Base-by-base conservation (phyloP, 169 alveolate species). In the Plasmodium blacklocki region DNA sequence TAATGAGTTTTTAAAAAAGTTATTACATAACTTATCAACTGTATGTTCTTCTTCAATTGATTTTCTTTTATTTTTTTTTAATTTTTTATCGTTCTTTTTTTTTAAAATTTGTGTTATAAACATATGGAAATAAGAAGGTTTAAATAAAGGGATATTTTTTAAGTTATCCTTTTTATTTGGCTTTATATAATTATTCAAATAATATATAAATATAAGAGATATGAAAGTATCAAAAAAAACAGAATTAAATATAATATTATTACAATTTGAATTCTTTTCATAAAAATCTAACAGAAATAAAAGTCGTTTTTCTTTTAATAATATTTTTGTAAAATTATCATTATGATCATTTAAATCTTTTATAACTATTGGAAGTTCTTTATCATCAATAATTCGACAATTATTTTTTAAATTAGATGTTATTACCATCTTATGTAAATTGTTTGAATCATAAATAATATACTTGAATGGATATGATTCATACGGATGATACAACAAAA, bases 11-110 rank as follows among this genome's bases (percentile, higher is more conserved):
- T 73, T 83, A 73, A 83, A 83, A 58, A 83, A 83, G 21, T 67
- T 83, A 43, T 83, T 83, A 29, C 91, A 83, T 62, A 83, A 39
- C 7, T 70, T 83, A 43, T 83, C 91, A 6, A 83, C 91, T 49
- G 91, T 83, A 60, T 83, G 91, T 21, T 66, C 59, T 0, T 18
- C 14, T 58, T 15, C 45, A 2, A 12, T 26, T 2, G 23, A 19
- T 19, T 43, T 47, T 21, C 19, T 26, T 73, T 83, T 83, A 47
- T 21, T 19, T 18, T 68, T 64, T 15, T 47, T 18, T 56, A 45
- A 9, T 43, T 68, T 64, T 9, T 47, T 18, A 7, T 67, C 47
- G 21, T 63, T 59, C 62, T 83, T 83, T 60, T 19, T 83, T 62
- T 62, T 68, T 6, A 49, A 68, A 11, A 83, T 83, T 9, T 43